phyloP scores from a whole-genome alignment of 176 grass and related monocot genomes.

The Calamus simplicifolius region DNA sequence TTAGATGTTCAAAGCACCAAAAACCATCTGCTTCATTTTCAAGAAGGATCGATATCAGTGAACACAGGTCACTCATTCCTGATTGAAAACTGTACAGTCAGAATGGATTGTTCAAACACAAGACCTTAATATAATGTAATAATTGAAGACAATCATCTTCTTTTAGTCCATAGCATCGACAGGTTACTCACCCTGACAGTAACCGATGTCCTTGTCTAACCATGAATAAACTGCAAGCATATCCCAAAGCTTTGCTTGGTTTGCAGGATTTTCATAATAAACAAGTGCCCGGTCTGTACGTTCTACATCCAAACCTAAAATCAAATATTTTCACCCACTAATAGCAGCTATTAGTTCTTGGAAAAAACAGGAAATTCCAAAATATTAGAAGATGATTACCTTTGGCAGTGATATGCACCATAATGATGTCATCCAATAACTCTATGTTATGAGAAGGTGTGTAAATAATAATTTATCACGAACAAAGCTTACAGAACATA shows the following conservation, averaged over 20 bases:
- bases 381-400: too few species aligned
- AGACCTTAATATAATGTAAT: too few species aligned
- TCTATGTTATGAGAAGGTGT: too few species aligned
- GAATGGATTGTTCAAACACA: conserved; percentile 5
- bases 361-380: not conserved
- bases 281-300: conserved; percentile 82
- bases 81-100: conserved; percentile 24
- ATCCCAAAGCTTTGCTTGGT: conserved; percentile 79
- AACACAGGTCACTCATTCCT: conserved; percentile 99
- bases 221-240: conserved; percentile 91
- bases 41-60: conserved; percentile 79
- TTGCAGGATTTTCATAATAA: conserved; percentile 76
- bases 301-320: conserved; percentile 79
- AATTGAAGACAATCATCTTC: too few species aligned
- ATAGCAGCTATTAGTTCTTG: not conserved
- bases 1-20: conserved; percentile 98
- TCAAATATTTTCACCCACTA: not conserved
- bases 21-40: conserved; percentile 98
- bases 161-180: too few species aligned
- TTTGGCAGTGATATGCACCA: too few species aligned
- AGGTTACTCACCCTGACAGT: conserved; percentile 67
- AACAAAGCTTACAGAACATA: not conserved
- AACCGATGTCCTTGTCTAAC: conserved; percentile 86
- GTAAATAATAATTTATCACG: too few species aligned
- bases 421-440: too few species aligned